These are phyloP conservation scores for Fusarium nygamai DNA, from an alignment of 2,329 filamentous ascomycete genomes.

Conservation along the genomic window DNA sequence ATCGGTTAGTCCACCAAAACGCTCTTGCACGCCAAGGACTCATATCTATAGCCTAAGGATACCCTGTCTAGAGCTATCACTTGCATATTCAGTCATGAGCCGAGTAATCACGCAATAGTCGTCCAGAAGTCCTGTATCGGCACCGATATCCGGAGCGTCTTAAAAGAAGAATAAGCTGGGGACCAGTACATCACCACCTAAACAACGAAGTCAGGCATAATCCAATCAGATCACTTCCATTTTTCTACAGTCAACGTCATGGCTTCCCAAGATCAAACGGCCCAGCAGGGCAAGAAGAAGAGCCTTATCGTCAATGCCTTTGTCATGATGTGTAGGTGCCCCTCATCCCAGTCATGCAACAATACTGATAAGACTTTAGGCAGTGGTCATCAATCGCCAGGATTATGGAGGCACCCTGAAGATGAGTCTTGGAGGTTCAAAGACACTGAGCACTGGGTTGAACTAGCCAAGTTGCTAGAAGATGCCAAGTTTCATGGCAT, in stretches of 20 bases:
- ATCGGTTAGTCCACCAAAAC: constrained; percentile 7
- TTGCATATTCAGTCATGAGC: constrained; percentile 25
- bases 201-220: background rate
- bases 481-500: constrained; percentile 72
- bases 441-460: constrained; percentile 68
- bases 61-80: background rate
- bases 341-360: background rate
- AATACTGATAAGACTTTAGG: constrained; percentile 37
- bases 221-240: background rate
- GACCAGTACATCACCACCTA: background rate
- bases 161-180: constrained; percentile 14
- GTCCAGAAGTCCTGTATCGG: background rate
- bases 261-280: constrained; percentile 20
- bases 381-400: constrained; percentile 59
- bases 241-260: constrained; percentile 10
- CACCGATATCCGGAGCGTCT: constrained; percentile 7
- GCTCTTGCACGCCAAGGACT: background rate
- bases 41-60: background rate
- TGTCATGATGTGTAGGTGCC: constrained; percentile 51
- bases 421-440: constrained; percentile 72
- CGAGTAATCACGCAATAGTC: constrained; percentile 36
- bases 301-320: constrained; percentile 55
- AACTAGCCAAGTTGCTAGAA: constrained; percentile 68
- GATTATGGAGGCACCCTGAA: constrained; percentile 68
- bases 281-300: constrained; percentile 47